Conservation (phyloP, 345 rosid genomes). For the Excoecaria agallocha region DNA sequence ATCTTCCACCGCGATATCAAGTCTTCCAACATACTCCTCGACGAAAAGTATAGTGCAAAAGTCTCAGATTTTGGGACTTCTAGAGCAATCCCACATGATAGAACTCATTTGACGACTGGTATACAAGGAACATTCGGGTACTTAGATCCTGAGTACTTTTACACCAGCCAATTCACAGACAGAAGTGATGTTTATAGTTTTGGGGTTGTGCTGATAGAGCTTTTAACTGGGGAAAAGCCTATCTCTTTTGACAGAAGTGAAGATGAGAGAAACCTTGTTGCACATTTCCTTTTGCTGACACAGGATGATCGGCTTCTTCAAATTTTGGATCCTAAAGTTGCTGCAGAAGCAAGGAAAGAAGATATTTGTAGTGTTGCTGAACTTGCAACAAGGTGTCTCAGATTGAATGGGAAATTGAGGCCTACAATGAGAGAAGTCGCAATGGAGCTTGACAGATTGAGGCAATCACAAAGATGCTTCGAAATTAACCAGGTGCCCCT, state of each 20-base stretch:
- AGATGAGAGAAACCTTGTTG: slow-evolving; percentile 12
- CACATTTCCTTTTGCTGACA: slow-evolving; percentile 8
- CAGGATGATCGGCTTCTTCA: slow-evolving; percentile 8
- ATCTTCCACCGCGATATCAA: slow-evolving; percentile 21
- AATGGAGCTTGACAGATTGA: slow-evolving; percentile 16
- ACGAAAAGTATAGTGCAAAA: slow-evolving; percentile 21
- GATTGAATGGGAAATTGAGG: slow-evolving; percentile 12
- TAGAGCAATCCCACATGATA: slow-evolving; percentile 14
- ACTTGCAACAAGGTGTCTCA: slow-evolving; percentile 12
- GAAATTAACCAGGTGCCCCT: not conserved
- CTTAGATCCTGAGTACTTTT: slow-evolving; percentile 24
- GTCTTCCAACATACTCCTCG: slow-evolving; percentile 26
- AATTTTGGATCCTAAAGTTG: slow-evolving; percentile 6
- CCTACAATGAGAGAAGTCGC: slow-evolving; percentile 13
- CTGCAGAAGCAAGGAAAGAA: slow-evolving; percentile 8
- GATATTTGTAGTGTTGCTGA: slow-evolving; percentile 3
- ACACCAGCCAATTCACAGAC: slow-evolving; percentile 3
- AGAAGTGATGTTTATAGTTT: slow-evolving; percentile 20
- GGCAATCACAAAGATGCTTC: not conserved
- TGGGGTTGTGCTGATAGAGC: slow-evolving; percentile 25
- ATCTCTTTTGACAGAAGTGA: slow-evolving; percentile 7
- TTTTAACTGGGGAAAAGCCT: slow-evolving; percentile 19
- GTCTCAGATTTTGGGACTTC: slow-evolving; percentile 29
- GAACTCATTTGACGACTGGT: slow-evolving; percentile 24
- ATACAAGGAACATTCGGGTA: slow-evolving; percentile 34